These are phyloP conservation scores for Rhizoclosmatium sp. DNA, from an alignment of 192 early-diverging fungal genomes.

Conservation along the genomic window DNA sequence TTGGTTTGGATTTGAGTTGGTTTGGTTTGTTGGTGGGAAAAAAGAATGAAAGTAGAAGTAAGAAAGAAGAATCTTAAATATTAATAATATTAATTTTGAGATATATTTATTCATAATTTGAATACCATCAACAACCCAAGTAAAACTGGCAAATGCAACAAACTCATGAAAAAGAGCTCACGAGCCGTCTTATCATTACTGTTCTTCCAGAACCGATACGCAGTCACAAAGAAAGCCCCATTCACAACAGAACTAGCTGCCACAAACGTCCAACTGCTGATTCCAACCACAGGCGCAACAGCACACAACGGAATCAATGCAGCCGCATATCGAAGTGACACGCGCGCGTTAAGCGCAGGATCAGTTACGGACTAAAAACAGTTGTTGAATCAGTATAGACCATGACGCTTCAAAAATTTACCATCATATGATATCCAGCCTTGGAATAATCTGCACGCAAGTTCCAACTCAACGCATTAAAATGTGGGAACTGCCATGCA, in stretches of 20 bases:
- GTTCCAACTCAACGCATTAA: constrained; percentile 93
- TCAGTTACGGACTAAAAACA: constrained; percentile 65
- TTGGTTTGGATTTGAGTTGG: background rate
- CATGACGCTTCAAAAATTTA: background rate
- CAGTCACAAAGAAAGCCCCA: constrained; percentile 71
- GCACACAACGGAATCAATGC: constrained; percentile 77
- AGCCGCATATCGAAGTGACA: constrained; percentile 81
- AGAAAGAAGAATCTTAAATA: background rate
- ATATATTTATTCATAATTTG: constrained; percentile 60
- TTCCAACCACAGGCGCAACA: constrained; percentile 67
- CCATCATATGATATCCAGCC: constrained; percentile 97
- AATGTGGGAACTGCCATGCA: constrained; percentile 99
- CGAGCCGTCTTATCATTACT: constrained; percentile 84
- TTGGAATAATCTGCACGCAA: constrained; percentile 94
- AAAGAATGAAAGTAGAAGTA: constrained; percentile 1
- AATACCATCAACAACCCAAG: constrained; percentile 90
- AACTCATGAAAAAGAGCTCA: constrained; percentile 88
- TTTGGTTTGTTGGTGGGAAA: background rate
- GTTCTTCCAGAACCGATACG: constrained; percentile 81
- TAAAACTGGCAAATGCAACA: constrained; percentile 87
- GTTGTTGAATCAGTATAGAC: constrained; percentile 6
- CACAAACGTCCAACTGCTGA: constrained; percentile 82
- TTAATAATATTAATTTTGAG: too few species aligned
- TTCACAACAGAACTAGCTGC: constrained; percentile 81
- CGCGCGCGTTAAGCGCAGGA: constrained; percentile 88